These are phyloP conservation scores for Cyclanthera cordifolia DNA, from an alignment of 306 rosid genomes.

Conservation along the genomic window DNA sequence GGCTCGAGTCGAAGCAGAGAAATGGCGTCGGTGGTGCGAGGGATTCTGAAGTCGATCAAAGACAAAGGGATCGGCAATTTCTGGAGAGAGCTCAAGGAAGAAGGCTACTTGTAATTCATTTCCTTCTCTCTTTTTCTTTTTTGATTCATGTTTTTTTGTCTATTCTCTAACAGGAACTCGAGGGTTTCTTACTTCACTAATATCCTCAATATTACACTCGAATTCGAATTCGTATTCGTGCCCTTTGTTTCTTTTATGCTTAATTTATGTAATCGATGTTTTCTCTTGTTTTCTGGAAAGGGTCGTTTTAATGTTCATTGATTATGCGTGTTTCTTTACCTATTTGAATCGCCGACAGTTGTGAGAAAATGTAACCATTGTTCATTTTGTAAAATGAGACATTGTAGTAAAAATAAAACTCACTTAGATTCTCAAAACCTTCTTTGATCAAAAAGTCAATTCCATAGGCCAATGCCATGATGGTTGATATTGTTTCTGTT, in stretches of 20 bases:
- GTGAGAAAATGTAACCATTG: too few relatives aligned
- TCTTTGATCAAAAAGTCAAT: too few relatives aligned
- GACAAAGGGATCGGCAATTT: conserved; percentile 66
- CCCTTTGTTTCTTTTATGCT: not conserved
- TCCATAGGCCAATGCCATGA: too few relatives aligned
- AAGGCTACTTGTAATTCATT: conserved; percentile 47
- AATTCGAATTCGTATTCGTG: not conserved
- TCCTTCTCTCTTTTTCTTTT: not conserved
- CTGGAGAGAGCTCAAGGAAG: conserved; percentile 55
- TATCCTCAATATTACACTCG: too few relatives aligned
- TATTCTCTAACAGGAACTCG: not conserved
- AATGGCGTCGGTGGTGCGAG: conserved; percentile 71
- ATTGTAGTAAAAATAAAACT: too few relatives aligned
- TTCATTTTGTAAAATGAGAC: conserved; percentile 4
- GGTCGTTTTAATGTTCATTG: not conserved
- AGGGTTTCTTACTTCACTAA: not conserved
- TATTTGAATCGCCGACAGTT: too few relatives aligned
- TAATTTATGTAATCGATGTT: not conserved
- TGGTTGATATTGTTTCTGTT: not conserved
- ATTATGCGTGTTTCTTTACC: too few relatives aligned
- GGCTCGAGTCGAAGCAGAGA: too few relatives aligned
- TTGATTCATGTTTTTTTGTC: not conserved
- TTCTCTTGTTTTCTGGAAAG: not conserved
- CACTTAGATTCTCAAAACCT: too few relatives aligned
- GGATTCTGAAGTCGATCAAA: conserved; percentile 40